phyloP scores from a whole-genome alignment of 257 asterid species.

The Solanum chiquidenum region DNA sequence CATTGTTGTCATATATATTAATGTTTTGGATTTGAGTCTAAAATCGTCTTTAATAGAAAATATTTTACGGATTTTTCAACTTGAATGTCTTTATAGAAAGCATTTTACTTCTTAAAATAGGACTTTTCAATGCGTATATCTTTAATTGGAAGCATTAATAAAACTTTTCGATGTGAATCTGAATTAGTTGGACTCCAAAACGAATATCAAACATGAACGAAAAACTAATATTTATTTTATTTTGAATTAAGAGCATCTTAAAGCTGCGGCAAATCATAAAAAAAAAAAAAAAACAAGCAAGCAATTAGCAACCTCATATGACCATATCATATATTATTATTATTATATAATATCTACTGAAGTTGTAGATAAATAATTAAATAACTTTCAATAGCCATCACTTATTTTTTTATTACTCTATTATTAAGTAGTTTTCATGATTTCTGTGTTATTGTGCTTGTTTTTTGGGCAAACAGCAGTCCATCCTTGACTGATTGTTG shows the following conservation, averaged over 20 bases:
- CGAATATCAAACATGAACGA: fast-evolving
- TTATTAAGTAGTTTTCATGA: not conserved
- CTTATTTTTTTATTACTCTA: not conserved
- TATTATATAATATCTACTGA: not conserved
- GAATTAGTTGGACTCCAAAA: not conserved
- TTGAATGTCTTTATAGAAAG: too few relatives aligned
- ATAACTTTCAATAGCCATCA: not conserved
- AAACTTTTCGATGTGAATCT: fast-evolving
- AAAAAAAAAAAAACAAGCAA: not conserved
- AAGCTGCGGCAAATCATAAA: not conserved
- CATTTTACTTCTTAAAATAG: not conserved
- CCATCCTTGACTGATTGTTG: not conserved
- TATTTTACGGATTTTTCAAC: too few relatives aligned
- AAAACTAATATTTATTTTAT: not conserved
- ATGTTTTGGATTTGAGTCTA: not conserved
- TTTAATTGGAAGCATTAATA: not conserved
- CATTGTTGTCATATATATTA: not conserved
- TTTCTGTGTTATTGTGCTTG: not conserved
- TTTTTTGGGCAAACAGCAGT: not conserved
- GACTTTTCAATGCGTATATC: not conserved
- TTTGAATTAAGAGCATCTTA: not conserved
- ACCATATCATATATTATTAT: not conserved
- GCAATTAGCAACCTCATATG: not conserved
- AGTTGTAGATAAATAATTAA: not conserved
- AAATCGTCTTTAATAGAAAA: too few relatives aligned